These are phyloP conservation scores for Pyrenula aspistea DNA, from an alignment of 495 filamentous ascomycete genomes.

Conservation along the genomic window DNA sequence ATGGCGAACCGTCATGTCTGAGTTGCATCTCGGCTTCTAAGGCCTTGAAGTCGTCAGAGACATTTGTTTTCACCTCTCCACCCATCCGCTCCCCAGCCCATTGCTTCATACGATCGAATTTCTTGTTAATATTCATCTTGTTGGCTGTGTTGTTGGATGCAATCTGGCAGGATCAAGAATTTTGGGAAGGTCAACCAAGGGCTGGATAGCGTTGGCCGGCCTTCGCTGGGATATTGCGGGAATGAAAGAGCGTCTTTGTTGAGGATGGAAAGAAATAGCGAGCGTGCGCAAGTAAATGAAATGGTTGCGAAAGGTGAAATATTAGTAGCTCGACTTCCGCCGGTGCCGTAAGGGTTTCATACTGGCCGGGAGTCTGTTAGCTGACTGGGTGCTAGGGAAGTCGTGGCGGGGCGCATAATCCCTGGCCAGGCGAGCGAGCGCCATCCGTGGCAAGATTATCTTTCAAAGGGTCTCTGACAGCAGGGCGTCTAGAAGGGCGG, in stretches of 20 bases:
- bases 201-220: neutral
- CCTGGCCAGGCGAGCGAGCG: neutral
- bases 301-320: neutral
- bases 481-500: neutral
- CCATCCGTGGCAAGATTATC: neutral
- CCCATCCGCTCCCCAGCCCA: conserved; percentile 98
- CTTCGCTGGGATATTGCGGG: neutral
- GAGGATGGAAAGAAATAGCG: too few species aligned
- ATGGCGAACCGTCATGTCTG: conserved; percentile 67
- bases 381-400: neutral
- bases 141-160: neutral
- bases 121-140: conserved; percentile 90
- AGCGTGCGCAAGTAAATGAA: neutral
- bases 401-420: neutral
- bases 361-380: neutral
- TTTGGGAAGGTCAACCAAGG: neutral
- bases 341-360: neutral
- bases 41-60: conserved; percentile 87
- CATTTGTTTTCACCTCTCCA: conserved; percentile 74
- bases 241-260: neutral
- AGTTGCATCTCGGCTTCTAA: conserved; percentile 89
- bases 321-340: neutral
- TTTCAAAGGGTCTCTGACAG: too few species aligned
- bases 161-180: neutral
- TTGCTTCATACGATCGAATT: conserved; percentile 93